Evolutionary conservation across 2,329 filamentous ascomycete genomes (phyloP), one percentile per base, ranked within the genome.

Genomic region (Pestalotiopsis sp.): DNA sequence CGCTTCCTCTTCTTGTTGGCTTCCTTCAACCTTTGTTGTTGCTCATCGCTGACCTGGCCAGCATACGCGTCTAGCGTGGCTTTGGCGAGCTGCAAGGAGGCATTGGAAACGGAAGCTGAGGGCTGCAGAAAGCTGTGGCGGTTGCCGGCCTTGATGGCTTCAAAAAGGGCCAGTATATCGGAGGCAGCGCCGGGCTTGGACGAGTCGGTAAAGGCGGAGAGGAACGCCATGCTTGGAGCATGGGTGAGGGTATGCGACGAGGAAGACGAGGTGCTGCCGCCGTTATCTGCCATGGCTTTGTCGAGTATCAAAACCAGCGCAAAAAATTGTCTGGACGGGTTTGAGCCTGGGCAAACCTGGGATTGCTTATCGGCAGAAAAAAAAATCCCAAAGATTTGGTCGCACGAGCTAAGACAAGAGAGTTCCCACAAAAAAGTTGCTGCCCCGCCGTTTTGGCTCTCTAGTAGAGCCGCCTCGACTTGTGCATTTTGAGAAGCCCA

Each of bases 61-160:
- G 95, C 94, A 71, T 97, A 89, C 3, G 89, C 88, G 76, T 97
- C 94, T 7, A 98, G 84, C 4, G 91, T 93, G 55, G 88, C 84
- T 81, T 97, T 97, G n/a, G 93, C 91, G 65, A 94, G 88, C 68
- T 89, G 87, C 25, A 96, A 83, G 20, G 93, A 91, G 3, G 91
- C 89, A 39, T 87, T 86, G 60, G 93, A 89, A 39, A 97, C 84
- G 25, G 88, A 81, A 7, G 86, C 75, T 2, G 88, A 84, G 4
- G 95, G 94, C 71, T 92, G 90, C n/a, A 98, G 84, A 77, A 97
- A 97, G 31, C 81, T 79, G 76, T 95, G 91, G 13, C 93, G 91
- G 69, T 89, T 88, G 68, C 84, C 82, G 17, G 89, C 80, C 71
- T 80, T 81, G 63, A 93, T 84, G 71, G 83, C 85, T 69, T 89